Base-by-base conservation (phyloP, 176 grass and related monocot genomes). In the Ananas comosus region DNA sequence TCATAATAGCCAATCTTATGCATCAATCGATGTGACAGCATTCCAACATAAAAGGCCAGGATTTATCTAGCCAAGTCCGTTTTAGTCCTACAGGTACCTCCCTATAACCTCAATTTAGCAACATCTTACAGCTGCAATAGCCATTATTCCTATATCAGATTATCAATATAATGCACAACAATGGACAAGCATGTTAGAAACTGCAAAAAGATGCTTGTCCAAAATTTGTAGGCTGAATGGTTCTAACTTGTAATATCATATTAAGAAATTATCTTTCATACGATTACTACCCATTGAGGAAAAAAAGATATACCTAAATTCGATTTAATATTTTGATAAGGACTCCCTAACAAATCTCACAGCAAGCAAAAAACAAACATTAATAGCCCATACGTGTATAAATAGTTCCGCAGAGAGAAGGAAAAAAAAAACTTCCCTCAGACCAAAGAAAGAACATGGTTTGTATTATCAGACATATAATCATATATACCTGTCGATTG, bases 401-500 rank as follows among this genome's bases (percentile, higher is more conserved):
- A 73, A 58, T 16, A 58, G 33, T 42, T 7, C 33, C 7, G 33
- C 33, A 42, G 33, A 42, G 4, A 42, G 14, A 58, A 58, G 13
- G 18, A 16, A 58, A 58, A 16, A n/a, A n/a, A 14, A 58, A 58
- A 58, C 13, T 5, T 58, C 12, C 11, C 6, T n/a, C 13, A n/a
- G 54, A n/a, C 33, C 33, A 42, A 42, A 42, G 33, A 42, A 42
- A 58, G 54, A 58, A 58, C 18, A 58, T 58, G 13, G 54, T 9
- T 58, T 58, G 54, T 17, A 58, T n/a, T 58, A 58, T 58, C 13
- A 58, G 33, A 42, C 33, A 42, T n/a, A n/a, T 17, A 58, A 18
- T 9, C 54, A 58, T 58, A 58, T 56, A 66, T 82, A 96, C 91
- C 91, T 96, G 91, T 57, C 91, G 83, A 73, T 91, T 96, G 79